Base-by-base conservation (phyloP, 106 monocot genomes). In the Dactylorhiza incarnata region DNA sequence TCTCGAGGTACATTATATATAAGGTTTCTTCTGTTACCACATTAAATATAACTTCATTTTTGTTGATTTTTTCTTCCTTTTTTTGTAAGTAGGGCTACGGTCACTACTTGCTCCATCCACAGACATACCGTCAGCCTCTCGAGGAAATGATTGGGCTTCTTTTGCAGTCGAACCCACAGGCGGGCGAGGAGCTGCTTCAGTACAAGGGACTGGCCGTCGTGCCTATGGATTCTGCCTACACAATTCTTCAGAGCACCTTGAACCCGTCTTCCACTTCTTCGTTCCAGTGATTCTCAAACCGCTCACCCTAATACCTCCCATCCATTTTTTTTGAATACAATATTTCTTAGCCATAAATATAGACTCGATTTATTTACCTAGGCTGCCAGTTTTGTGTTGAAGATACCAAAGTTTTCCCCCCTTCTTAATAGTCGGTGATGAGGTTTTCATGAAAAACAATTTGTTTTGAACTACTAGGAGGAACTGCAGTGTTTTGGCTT, bases 71-170 rank as follows among this genome's bases (percentile, higher is more conserved):
- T 13, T 65, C 11, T 65, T 23, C 2, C 51, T 52, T 22, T 23
- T 22, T 47, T 16, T 72, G 25, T 53, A 43, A 1, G 63, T 72
- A 87, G 87, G 87, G 87, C 10, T 83, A 78, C 70, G 83, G 87
- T 9, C 87, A 87, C 58, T 87, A 78, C 71, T 49, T 87, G 62
- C 16, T 87, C 5, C 83, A 83, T 81, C 78, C 68, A 16, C 73
- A 75, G 77, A 61, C 52, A 62, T 74, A 55, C 14, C 63, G 0
- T 16, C 76, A 83, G 48, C 73, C 84, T 4, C 78, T 87, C 7
- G 83, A 81, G 44, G 83, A 78, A 68, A 49, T 76, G 73, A 70
- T 87, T 73, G 87, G 79, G 55, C 81, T 81, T 68, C 83, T 87
- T 47, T 59, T 87, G 66, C 68, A 81, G n/a, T 37, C 45, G 17